Conservation (phyloP, 2,329 filamentous ascomycete genomes). For the Stachybotrys echinatus region DNA sequence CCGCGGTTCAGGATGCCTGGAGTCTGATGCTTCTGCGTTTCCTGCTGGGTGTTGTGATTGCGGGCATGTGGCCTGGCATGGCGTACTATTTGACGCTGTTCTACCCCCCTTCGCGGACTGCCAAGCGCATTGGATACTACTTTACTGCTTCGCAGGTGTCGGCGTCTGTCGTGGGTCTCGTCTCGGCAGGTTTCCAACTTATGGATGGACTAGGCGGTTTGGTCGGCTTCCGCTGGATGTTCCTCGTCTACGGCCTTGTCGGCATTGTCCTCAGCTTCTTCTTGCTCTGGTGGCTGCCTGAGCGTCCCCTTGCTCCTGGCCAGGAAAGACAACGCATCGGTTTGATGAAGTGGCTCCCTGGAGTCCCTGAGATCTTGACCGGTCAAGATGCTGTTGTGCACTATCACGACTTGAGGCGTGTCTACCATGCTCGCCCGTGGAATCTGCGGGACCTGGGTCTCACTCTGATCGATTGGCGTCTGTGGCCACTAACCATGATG, state of each 20-base stretch:
- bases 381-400: slow-evolving; percentile 77
- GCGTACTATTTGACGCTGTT: slow-evolving; percentile 87
- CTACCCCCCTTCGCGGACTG: slow-evolving; percentile 81
- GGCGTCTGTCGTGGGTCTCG: slow-evolving; percentile 81
- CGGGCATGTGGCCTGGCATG: slow-evolving; percentile 95
- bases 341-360: slow-evolving; percentile 61
- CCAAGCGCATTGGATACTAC: slow-evolving; percentile 84
- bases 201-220: slow-evolving; percentile 77
- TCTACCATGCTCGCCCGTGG: slow-evolving; percentile 75
- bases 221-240: slow-evolving; percentile 89
- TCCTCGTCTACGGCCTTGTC: slow-evolving; percentile 76
- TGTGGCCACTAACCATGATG: slow-evolving; percentile 85
- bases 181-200: slow-evolving; percentile 85
- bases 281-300: slow-evolving; percentile 87
- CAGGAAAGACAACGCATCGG: slow-evolving; percentile 44
- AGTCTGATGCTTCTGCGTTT: slow-evolving; percentile 85
- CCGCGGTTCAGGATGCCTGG: slow-evolving; percentile 76
- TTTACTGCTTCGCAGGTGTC: slow-evolving; percentile 87
- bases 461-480: slow-evolving; percentile 78
- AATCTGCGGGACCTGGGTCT: slow-evolving; percentile 61
- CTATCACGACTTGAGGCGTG: slow-evolving; percentile 74
- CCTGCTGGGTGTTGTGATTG: slow-evolving; percentile 79
- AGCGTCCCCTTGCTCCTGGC: slow-evolving; percentile 73
- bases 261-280: slow-evolving; percentile 65
- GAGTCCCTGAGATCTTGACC: slow-evolving; percentile 63